Base-by-base conservation (phyloP, 2,329 filamentous ascomycete genomes). In the Blastomyces silverae region DNA sequence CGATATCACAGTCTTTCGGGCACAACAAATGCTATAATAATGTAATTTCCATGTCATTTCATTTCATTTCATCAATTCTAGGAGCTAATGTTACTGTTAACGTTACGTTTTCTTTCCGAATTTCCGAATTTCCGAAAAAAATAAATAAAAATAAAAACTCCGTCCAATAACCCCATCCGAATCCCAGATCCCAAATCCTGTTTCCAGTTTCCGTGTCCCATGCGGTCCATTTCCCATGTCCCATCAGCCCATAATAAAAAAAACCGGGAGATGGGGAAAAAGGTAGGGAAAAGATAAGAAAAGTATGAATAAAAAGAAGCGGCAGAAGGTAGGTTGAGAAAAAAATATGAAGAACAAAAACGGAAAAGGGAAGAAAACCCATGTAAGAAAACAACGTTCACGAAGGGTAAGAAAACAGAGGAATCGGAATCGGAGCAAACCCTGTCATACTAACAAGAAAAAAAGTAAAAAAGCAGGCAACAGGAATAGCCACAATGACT, bases 41-140 rank as follows among this genome's bases (percentile, higher is more conserved):
- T 17, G 13, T 17, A 11, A 50, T 50, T 22, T 50, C 10, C 34
- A 5, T 37, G 31, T 48, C 44, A 53, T 53, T 31, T 28, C 48
- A 28, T 52, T 52, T 52, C 48, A 52, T 52, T 48, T 28, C 25
- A 53, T 31, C 50, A 53, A 53, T 31, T 53, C 50, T 53, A 53
- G 4, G 4, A 17, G 42, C 15, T 20, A 44, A 44, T 44, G 42
- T 44, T 44, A 44, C 10, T 37, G 34, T 37, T 37, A 11, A 37
- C 42, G 42, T 44, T 44, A 44, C 15, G 15, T 13, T 20, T 44
- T 37, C 34, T 37, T 37, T 37, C 5, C 13, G 42, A 44, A 17
- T 44, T 44, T 20, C 42, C 15, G 42, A 44, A 44, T 53, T 53
- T 53, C 50, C 50, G 31, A 57, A 37, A 31, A 28, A 53, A 55